phyloP scores from a whole-genome alignment of 164 flowering plant species.

The Vitis cinerea region DNA sequence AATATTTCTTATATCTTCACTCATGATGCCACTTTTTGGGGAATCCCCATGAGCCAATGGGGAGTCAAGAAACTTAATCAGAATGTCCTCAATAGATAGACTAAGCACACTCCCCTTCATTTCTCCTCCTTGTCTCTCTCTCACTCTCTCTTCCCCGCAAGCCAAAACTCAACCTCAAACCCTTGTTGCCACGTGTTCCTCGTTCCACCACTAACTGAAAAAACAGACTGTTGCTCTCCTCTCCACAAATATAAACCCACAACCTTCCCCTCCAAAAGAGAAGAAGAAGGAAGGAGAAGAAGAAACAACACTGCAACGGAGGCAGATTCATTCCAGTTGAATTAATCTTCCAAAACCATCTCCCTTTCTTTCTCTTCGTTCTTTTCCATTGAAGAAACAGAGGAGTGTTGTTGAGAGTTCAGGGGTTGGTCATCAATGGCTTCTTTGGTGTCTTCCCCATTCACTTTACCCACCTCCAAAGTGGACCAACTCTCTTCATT shows the following conservation, averaged over 20 bases:
- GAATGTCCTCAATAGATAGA: conserved; percentile 31
- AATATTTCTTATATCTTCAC: conserved; percentile 16
- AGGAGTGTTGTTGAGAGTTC: neutral
- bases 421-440: conserved; percentile 49
- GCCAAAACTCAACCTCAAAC: conserved; percentile 32
- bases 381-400: neutral
- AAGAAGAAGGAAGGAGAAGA: conserved; percentile 7
- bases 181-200: conserved; percentile 61
- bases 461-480: conserved; percentile 54
- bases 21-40: conserved; percentile 15
- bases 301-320: too few species aligned
- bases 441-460: conserved; percentile 72
- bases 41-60: conserved; percentile 71
- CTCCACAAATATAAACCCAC: neutral
- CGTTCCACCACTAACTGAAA: conserved; percentile 48
- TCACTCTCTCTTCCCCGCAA: conserved; percentile 10
- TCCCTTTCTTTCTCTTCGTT: neutral
- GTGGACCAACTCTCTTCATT: conserved; percentile 58
- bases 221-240: conserved; percentile 27
- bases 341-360: too few species aligned
- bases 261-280: conserved; percentile 24
- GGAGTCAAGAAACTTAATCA: conserved; percentile 59
- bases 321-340: too few species aligned
- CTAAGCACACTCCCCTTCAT: neutral
- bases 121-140: conserved; percentile 3